Evolutionary conservation across 2,329 filamentous ascomycete genomes (phyloP).

Genomic region (Cladorrhinum sp.): DNA sequence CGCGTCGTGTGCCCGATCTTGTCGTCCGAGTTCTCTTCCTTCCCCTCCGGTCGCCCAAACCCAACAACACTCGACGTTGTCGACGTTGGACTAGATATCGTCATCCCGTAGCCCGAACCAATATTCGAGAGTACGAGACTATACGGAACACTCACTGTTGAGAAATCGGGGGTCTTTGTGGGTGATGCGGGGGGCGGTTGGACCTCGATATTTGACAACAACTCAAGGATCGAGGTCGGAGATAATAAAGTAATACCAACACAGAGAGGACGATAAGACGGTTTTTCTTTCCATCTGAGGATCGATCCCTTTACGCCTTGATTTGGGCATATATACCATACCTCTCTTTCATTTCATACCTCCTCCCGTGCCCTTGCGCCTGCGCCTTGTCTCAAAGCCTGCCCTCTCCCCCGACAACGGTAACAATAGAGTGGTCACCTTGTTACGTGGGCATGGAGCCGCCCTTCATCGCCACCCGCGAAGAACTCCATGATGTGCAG

Average conservation of each 20-base stretch:
- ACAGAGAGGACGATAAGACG: slow-evolving; percentile 1
- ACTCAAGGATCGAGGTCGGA: slow-evolving; percentile 24
- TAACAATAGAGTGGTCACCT: not conserved
- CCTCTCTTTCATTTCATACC: not conserved
- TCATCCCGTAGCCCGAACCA: slow-evolving; percentile 3
- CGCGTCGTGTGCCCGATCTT: slow-evolving; percentile 3
- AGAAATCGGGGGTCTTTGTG: slow-evolving; percentile 34
- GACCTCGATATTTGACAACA: slow-evolving; percentile 27
- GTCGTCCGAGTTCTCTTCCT: slow-evolving; percentile 2
- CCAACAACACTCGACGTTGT: not conserved
- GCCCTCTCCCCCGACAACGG: not conserved
- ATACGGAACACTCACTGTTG: slow-evolving; percentile 22
- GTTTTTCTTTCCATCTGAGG: not conserved
- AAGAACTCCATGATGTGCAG: slow-evolving; percentile 66
- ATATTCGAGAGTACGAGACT: slow-evolving; percentile 13
- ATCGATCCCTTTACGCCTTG: not conserved
- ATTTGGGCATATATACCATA: not conserved
- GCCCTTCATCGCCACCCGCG: slow-evolving; percentile 56
- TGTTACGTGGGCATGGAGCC: slow-evolving; percentile 57
- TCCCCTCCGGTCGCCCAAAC: not conserved
- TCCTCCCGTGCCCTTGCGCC: slow-evolving; percentile 17
- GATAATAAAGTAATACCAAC: slow-evolving; percentile 2
- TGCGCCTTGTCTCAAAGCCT: slow-evolving; percentile 1
- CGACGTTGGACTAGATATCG: slow-evolving; percentile 7
- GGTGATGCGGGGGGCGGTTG: slow-evolving; percentile 46